These are phyloP conservation scores for Phytopythium delawarense DNA, from an alignment of 352 stramenopile genomes.

Conservation along the genomic window DNA sequence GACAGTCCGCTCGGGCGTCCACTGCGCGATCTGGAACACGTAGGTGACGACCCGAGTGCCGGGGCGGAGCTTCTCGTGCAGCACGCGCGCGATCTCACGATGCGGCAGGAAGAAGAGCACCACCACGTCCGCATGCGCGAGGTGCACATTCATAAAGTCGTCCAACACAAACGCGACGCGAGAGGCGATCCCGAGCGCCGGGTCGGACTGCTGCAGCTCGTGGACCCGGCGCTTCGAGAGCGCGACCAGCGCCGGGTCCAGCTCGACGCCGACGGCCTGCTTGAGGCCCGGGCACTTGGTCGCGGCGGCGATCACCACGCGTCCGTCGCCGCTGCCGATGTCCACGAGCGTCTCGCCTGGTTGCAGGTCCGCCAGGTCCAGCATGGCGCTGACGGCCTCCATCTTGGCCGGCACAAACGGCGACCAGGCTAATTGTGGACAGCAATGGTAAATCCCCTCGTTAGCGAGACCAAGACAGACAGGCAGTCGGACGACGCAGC, in stretches of 20 bases:
- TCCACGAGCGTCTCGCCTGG: conserved; percentile 48
- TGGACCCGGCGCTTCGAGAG: conserved; percentile 25
- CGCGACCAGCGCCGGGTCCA: conserved; percentile 47
- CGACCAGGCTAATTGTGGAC: conserved; percentile 42
- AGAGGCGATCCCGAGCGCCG: conserved; percentile 8
- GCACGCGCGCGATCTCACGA: conserved; percentile 26
- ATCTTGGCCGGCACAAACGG: conserved; percentile 61
- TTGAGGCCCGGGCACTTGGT: conserved; percentile 16
- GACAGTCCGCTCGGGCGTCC: conserved; percentile 31
- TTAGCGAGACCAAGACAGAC: conserved; percentile 2
- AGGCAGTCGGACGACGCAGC: neutral
- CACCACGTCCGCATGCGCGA: conserved; percentile 40
- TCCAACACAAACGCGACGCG: conserved; percentile 33
- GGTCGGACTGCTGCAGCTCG: conserved; percentile 6
- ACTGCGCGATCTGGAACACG: conserved; percentile 62
- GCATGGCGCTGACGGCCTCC: conserved; percentile 50
- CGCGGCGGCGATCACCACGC: conserved; percentile 43
- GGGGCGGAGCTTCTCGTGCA: conserved; percentile 29
- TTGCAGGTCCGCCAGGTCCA: conserved; percentile 33
- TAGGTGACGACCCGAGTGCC: conserved; percentile 60
- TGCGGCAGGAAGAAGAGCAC: conserved; percentile 70
- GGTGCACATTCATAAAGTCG: conserved; percentile 52
- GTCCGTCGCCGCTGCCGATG: conserved; percentile 62
- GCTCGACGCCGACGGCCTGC: conserved; percentile 41
- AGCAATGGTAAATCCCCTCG: neutral